Evolutionary conservation across 768 basidiomycete species (phyloP), one percentile per base, ranked within the genome.

Genomic region (Mycena galericulata): DNA sequence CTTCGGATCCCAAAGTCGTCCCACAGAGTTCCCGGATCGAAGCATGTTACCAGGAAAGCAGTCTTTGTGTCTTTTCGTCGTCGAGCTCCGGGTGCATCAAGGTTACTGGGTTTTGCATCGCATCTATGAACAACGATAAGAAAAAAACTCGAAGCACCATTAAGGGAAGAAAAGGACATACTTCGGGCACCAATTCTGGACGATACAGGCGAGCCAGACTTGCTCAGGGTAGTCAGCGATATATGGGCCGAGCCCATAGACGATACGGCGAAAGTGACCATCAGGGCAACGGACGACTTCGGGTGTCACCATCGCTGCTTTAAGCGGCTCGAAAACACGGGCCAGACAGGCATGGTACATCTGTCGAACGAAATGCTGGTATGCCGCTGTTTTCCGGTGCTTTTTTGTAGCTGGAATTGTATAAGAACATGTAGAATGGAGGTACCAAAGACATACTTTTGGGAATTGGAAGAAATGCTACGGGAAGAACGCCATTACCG

Each of bases 181-280:
- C 75, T 68, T 70, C 45, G 71, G 53, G 29, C 76, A 78, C 75
- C 72, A 79, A 17, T 66, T 64, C 54, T 75, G 74, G 0, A 79
- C 73, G 29, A 74, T 73, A 30, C 76, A 67, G 2, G 72, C 64
- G 0, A 76, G 34, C 11, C 70, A 38, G 0, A 73, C 74, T 50
- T 80, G 79, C 54, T 80, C 79, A 20, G 75, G 76, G 60, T 79
- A 79, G 58, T 79, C 76, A 0, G 76, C 77, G 50, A 79, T 78
- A 49, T 73, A 79, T 0, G 75, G 72, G 0, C 74, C 78, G 15
- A 80, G 45, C 8, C 62, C 71, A 62, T 75, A 79, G 3, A 80
- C 72, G 2, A 68, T 72, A 2, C 70, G 62, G 2, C 74, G 72
- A 71, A 62, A 80, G 45, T 79, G 73, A 0, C 69, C 64, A 61